Evolutionary conservation across 306 rosid species (phyloP).

Genomic region (Glycine latifolia): DNA sequence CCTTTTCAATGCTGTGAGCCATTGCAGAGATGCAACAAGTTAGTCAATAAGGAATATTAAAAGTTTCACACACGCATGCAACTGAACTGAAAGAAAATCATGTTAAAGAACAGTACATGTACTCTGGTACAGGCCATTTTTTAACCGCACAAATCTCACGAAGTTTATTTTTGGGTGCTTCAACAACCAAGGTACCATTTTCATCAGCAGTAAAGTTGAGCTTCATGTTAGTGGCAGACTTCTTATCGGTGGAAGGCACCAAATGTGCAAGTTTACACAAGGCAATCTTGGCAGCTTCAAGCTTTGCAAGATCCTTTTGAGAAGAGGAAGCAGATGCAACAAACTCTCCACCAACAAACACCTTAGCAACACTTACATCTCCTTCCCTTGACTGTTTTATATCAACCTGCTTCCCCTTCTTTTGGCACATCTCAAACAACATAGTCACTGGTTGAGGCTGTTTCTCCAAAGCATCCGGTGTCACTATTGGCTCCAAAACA

Average conservation of each 20-base stretch:
- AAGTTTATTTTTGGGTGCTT: slow-evolving; percentile 65
- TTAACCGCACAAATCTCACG: slow-evolving; percentile 53
- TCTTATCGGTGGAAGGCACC: background rate
- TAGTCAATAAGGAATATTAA: background rate
- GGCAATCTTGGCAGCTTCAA: background rate
- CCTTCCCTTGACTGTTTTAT: too few species aligned
- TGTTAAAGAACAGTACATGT: slow-evolving; percentile 49
- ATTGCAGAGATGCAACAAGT: slow-evolving; percentile 11
- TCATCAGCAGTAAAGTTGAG: background rate
- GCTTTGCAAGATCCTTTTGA: too few species aligned
- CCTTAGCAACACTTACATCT: background rate
- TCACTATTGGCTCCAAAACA: too few species aligned
- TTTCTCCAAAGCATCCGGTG: too few species aligned
- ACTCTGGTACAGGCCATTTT: slow-evolving; percentile 71
- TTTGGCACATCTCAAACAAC: too few species aligned
- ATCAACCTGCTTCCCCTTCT: too few species aligned
- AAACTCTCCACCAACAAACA: background rate
- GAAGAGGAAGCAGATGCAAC: background rate
- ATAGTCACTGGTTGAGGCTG: too few species aligned
- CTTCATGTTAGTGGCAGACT: too few species aligned
- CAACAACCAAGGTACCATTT: slow-evolving; percentile 57
- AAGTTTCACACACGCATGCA: background rate
- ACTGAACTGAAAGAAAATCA: slow-evolving; percentile 13
- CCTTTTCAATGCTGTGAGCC: slow-evolving; percentile 60
- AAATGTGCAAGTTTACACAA: background rate